phyloP scores from a whole-genome alignment of 306 rosid species.

The Vicia faba region DNA sequence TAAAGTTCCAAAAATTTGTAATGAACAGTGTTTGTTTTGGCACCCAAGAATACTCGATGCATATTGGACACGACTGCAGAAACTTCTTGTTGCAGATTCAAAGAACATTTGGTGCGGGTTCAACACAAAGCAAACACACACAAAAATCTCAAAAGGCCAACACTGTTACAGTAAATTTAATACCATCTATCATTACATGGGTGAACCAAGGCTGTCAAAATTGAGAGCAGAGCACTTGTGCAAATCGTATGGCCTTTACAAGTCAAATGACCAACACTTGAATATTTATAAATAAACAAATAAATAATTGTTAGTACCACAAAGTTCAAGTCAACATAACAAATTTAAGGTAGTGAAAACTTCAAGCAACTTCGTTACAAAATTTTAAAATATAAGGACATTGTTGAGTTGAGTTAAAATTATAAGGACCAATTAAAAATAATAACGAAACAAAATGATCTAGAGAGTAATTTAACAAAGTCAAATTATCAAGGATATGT shows the following conservation, averaged over 20 bases:
- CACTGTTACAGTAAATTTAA: not conserved
- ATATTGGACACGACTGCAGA: not conserved
- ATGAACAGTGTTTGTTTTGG: not conserved
- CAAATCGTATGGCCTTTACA: not conserved
- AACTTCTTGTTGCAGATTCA: not conserved
- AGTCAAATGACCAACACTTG: conserved; percentile 1
- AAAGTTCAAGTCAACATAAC: not conserved
- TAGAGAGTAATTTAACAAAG: not conserved
- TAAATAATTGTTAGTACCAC: not conserved
- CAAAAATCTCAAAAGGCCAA: not conserved
- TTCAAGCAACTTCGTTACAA: conserved; percentile 1
- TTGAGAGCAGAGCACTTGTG: not conserved
- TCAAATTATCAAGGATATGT: not conserved
- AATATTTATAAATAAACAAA: not conserved
- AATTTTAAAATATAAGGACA: not conserved
- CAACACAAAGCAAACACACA: not conserved
- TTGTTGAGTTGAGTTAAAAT: not conserved
- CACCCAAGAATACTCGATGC: not conserved
- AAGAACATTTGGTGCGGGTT: not conserved
- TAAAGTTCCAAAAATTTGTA: not conserved
- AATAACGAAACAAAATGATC: not conserved
- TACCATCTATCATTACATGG: not conserved
- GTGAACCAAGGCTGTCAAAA: not conserved
- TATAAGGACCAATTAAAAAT: not conserved
- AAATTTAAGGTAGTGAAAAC: not conserved